Evolutionary conservation across 371 early-diverging fungal species (phyloP), one percentile per base, ranked within the genome.

Genomic region (Nematocida minor): DNA sequence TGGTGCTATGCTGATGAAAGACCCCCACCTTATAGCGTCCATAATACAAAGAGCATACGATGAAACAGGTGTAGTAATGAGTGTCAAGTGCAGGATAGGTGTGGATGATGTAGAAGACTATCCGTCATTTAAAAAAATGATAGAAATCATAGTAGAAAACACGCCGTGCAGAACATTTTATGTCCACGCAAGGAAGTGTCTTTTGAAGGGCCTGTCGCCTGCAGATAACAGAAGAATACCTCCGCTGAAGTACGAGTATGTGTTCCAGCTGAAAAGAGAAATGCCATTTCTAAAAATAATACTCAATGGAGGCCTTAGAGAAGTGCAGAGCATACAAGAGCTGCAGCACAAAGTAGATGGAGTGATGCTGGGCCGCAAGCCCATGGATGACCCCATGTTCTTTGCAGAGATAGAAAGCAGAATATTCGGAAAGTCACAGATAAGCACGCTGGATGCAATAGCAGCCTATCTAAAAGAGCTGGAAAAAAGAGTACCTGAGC

Each of bases 121-220:
- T 66, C 81, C 60, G 9, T 85, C 83, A 53, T 81, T 86, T 46
- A 40, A 71, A 16, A 62, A 55, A 46, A 85, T 86, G 79, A 74
- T 86, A 2, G 31, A 40, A 14, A 38, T 54, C 34, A 81, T 86
- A 36, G 63, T 60, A 32, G 88, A 25, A 87, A 89, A 85, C n/a
- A 87, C 87, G 22, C 54, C 83, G 22, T 78, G 83, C 38, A 57
- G 67, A 4, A 82, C 68, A 79, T 82, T 93, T 62, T 89, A 92
- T 78, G 86, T 94, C 7, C 94, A 94, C 84, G 91, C 93, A 1
- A 87, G 94, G 47, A 91, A 91, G 79, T 91, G 91, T 41, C 88
- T 89, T 84, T 86, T 94, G 18, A 87, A 89, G 46, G 93, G 93
- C 0, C 79, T 93, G 4, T 89, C 90, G 22, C 92, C 94, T 0